phyloP scores from a whole-genome alignment of 805 yeast genomes.

The Candida orba region DNA sequence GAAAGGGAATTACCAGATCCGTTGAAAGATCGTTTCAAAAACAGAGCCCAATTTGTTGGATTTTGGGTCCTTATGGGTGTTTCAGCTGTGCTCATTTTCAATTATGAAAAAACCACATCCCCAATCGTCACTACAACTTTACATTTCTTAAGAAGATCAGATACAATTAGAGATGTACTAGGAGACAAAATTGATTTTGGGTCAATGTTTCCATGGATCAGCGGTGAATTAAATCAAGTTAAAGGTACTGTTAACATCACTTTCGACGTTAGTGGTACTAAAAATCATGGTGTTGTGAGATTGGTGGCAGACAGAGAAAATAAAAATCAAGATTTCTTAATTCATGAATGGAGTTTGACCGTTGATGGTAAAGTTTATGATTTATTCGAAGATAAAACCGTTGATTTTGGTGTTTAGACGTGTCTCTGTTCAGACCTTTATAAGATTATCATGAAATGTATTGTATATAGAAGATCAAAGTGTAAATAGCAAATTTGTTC shows the following conservation, averaged over 20 bases:
- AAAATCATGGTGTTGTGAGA: constrained; percentile 45
- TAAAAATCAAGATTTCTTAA: constrained; percentile 48
- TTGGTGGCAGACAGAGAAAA: constrained; percentile 68
- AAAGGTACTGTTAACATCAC: constrained; percentile 70
- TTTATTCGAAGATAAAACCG: constrained; percentile 41
- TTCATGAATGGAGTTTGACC: constrained; percentile 54
- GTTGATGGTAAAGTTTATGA: constrained; percentile 41
- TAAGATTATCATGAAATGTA: not conserved
- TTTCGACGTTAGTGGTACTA: constrained; percentile 65
- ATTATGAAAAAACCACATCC: constrained; percentile 87
- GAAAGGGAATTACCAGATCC: constrained; percentile 84
- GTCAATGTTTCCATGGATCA: constrained; percentile 81
- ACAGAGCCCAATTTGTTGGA: constrained; percentile 45
- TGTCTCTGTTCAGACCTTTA: constrained; percentile 11
- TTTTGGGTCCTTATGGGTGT: constrained; percentile 49
- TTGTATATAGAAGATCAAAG: not conserved
- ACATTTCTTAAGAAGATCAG: constrained; percentile 76
- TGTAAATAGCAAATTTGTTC: no score
- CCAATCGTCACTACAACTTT: constrained; percentile 85
- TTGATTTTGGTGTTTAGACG: constrained; percentile 24
- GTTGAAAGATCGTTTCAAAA: constrained; percentile 42
- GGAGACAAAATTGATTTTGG: constrained; percentile 75
- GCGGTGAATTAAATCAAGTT: constrained; percentile 78
- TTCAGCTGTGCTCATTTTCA: constrained; percentile 63
- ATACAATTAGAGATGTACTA: constrained; percentile 48